Evolutionary conservation across 23 red algal genomes (phyloP).

Genomic region (Gracilaria caudata): DNA sequence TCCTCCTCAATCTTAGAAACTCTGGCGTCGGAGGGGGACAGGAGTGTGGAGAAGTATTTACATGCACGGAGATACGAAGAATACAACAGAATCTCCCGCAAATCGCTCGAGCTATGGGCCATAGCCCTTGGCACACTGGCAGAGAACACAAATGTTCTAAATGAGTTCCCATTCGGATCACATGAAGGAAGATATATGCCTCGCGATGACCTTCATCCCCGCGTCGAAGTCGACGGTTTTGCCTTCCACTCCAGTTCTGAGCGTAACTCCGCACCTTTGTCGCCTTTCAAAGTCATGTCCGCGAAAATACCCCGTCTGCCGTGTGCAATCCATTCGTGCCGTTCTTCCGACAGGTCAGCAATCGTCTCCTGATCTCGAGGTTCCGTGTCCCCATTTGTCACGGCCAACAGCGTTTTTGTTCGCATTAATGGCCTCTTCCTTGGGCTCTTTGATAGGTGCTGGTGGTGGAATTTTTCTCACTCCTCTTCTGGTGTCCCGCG

Average conservation of each 20-base stretch:
- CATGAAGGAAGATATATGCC: background rate
- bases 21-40: too few relatives aligned
- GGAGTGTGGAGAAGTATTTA: too few relatives aligned
- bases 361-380: background rate
- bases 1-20: too few relatives aligned
- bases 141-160: too few relatives aligned
- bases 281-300: background rate
- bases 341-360: background rate
- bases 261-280: background rate
- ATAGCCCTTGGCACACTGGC: too few relatives aligned
- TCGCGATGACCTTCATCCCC: background rate
- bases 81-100: too few relatives aligned
- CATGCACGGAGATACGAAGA: too few relatives aligned
- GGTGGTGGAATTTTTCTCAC: slow-evolving; percentile 92
- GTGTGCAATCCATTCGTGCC: background rate
- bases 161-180: too few relatives aligned
- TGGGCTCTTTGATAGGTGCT: slow-evolving; percentile 86
- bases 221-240: background rate
- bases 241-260: background rate
- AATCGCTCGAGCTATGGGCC: too few relatives aligned
- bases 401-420: slow-evolving; percentile 25
- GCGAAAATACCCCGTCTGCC: background rate
- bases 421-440: slow-evolving; percentile 50
- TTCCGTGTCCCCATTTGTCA: background rate
- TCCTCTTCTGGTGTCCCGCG: slow-evolving; percentile 66